phyloP scores from a whole-genome alignment of 1,284 basidiomycete genomes.

The Trichosporon ovoides region DNA sequence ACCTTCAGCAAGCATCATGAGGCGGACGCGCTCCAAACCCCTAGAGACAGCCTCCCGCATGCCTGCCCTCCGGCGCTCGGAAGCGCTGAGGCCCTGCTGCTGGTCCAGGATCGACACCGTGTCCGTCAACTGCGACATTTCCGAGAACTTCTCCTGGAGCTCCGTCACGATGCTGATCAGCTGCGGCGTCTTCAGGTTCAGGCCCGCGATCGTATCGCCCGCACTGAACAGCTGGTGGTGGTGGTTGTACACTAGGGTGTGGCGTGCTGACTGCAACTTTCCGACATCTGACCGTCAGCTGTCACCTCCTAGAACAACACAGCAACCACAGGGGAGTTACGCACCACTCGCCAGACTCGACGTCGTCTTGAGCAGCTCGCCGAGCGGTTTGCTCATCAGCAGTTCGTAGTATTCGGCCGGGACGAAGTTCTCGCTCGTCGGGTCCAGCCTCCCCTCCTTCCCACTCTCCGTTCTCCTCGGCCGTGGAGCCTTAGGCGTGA shows the following conservation, averaged over 20 bases:
- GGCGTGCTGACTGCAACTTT: slow-evolving; percentile 41
- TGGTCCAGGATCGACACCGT: slow-evolving; percentile 27
- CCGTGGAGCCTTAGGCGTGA: not conserved
- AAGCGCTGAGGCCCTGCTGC: not conserved
- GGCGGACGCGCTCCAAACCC: slow-evolving; percentile 26
- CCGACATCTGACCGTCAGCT: slow-evolving; percentile 35
- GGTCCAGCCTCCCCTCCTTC: not conserved
- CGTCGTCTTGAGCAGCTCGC: slow-evolving; percentile 37
- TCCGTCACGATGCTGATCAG: slow-evolving; percentile 44
- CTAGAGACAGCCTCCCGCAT: slow-evolving; percentile 6
- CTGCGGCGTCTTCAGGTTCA: slow-evolving; percentile 47
- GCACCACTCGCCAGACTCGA: slow-evolving; percentile 34
- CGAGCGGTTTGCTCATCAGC: slow-evolving; percentile 33
- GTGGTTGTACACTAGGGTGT: slow-evolving; percentile 48
- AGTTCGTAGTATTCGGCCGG: slow-evolving; percentile 42
- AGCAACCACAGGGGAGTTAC: no score
- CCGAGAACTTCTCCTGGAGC: slow-evolving; percentile 45
- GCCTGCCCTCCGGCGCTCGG: not conserved
- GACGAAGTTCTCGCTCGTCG: slow-evolving; percentile 25
- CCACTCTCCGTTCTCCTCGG: not conserved
- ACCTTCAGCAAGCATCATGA: slow-evolving; percentile 38
- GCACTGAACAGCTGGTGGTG: slow-evolving; percentile 49
- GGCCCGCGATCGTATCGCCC: slow-evolving; percentile 44
- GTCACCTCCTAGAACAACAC: not conserved
- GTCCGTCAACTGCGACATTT: slow-evolving; percentile 44